Percentiles rank a stretch among this genome's conserved stretches.
phyloP scores from a whole-genome alignment of 108 stramenopile genomes.

The Fragilariopsis cylindrus region DNA sequence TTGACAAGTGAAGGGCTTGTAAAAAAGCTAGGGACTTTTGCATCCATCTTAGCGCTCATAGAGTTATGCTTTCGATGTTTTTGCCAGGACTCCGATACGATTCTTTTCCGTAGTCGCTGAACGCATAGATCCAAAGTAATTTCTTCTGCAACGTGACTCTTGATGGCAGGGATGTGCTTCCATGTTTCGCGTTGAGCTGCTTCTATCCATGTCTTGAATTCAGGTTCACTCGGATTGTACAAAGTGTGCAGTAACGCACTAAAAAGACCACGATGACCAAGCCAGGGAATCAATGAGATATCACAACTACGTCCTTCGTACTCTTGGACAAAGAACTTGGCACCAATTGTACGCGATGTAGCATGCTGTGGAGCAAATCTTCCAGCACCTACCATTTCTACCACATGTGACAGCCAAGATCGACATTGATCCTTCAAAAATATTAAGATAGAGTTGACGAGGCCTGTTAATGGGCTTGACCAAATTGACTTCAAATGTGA shows the following conservation, averaged over 20 bases:
- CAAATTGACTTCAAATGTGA: conserved; percentile 66
- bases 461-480: conserved; percentile 76
- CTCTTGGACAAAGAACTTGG: conserved; percentile 86
- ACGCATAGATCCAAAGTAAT: conserved; percentile 85
- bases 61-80: conserved; percentile 37
- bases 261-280: conserved; percentile 75
- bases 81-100: conserved; percentile 67
- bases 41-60: conserved; percentile 38
- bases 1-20: conserved; percentile 81
- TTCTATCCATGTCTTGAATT: conserved; percentile 78
- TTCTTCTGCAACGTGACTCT: conserved; percentile 86
- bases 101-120: conserved; percentile 75
- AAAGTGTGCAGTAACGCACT: conserved; percentile 81
- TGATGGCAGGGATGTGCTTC: conserved; percentile 84
- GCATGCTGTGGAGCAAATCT: conserved; percentile 83
- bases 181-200: conserved; percentile 89
- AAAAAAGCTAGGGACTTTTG: conserved; percentile 76
- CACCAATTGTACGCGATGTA: conserved; percentile 67
- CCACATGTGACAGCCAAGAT: conserved; percentile 77
- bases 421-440: conserved; percentile 89
- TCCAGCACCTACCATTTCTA: conserved; percentile 81
- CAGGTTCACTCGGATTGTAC: conserved; percentile 85
- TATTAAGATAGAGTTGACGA: conserved; percentile 73
- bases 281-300: conserved; percentile 95
- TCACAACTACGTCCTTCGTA: conserved; percentile 96